Evolutionary conservation across 768 basidiomycete genomes (phyloP), one percentile per base, ranked within the genome.

Genomic region (Amylocystis lapponica): DNA sequence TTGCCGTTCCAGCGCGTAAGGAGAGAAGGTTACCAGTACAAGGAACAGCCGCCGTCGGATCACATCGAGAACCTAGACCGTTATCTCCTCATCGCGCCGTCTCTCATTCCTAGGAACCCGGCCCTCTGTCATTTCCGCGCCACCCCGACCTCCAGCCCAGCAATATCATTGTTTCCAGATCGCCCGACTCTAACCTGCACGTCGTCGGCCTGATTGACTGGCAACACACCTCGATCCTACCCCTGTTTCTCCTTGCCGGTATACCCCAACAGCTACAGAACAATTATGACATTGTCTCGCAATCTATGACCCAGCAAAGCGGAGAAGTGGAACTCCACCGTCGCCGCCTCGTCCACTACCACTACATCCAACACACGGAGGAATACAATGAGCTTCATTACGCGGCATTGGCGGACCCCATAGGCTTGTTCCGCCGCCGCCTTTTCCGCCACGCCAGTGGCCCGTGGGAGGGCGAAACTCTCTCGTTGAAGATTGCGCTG

Each of bases 391-490:
- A 54, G 53, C 61, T 55, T 45, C 74, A 76, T 58, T 54, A 69
- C 51, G 60, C 29, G 0, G 65, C 66, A 0, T 58, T 74, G 43
- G 56, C 54, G 56, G 68, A 74, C 60, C 62, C 61, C 41, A 10
- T 66, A 51, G 25, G 23, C 48, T 17, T 57, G 50, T 53, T 75
- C 61, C 57, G 53, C 54, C 16, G 60, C 55, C 67, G 68, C 47
- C 69, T 78, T 45, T 75, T 72, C 65, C 1, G 33, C 43, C 52
- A 68, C 31, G 70, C 76, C 39, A 36, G 74, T 60, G 55, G 39
- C 43, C 69, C 65, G 7, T 78, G 75, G 75, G 71, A 73, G 57
- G 75, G 72, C 45, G 74, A 77, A 51, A 72, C 70, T 48, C 54
- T 59, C 61, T 64, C 40, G 37, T 65, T 77, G 59, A 75, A 75